These are phyloP conservation scores for Beauveria sp. DNA, from an alignment of 2,329 filamentous ascomycete genomes.

Conservation along the genomic window DNA sequence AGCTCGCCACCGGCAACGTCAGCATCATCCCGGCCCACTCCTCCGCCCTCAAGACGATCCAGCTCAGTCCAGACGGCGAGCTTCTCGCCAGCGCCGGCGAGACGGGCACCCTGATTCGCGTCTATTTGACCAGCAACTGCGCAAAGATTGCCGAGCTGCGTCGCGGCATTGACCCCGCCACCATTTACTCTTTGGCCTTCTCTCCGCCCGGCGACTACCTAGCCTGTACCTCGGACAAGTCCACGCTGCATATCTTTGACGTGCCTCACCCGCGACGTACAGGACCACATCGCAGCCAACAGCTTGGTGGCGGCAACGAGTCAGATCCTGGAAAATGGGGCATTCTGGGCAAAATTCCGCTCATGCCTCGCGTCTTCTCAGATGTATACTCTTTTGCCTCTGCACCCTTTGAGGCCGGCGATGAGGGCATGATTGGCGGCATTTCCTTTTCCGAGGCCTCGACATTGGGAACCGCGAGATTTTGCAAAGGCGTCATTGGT, in stretches of 20 bases:
- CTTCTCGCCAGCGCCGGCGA: slow-evolving; percentile 86
- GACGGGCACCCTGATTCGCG: slow-evolving; percentile 78
- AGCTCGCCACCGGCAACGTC: slow-evolving; percentile 70
- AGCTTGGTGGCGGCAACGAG: slow-evolving; percentile 23
- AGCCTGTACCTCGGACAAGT: slow-evolving; percentile 94
- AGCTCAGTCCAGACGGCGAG: slow-evolving; percentile 71
- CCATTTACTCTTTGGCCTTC: slow-evolving; percentile 81
- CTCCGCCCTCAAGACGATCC: slow-evolving; percentile 68
- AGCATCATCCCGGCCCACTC: slow-evolving; percentile 91
- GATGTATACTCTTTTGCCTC: slow-evolving; percentile 83
- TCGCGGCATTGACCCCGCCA: slow-evolving; percentile 80
- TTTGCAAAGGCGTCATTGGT: slow-evolving; percentile 76
- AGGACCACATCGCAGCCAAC: slow-evolving; percentile 24
- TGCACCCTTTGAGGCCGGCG: slow-evolving; percentile 73
- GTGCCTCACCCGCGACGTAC: slow-evolving; percentile 52
- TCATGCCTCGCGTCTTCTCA: slow-evolving; percentile 80
- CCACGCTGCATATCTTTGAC: slow-evolving; percentile 90
- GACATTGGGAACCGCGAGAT: slow-evolving; percentile 45
- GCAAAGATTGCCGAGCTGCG: slow-evolving; percentile 78
- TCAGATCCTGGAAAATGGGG: slow-evolving; percentile 71
- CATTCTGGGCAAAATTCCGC: slow-evolving; percentile 71
- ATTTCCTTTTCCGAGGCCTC: slow-evolving; percentile 36
- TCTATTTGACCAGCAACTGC: slow-evolving; percentile 75
- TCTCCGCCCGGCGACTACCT: slow-evolving; percentile 73
- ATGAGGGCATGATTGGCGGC: slow-evolving; percentile 51